phyloP scores from a whole-genome alignment of 2,329 filamentous ascomycete genomes.

The Curvularia verruculosa region DNA sequence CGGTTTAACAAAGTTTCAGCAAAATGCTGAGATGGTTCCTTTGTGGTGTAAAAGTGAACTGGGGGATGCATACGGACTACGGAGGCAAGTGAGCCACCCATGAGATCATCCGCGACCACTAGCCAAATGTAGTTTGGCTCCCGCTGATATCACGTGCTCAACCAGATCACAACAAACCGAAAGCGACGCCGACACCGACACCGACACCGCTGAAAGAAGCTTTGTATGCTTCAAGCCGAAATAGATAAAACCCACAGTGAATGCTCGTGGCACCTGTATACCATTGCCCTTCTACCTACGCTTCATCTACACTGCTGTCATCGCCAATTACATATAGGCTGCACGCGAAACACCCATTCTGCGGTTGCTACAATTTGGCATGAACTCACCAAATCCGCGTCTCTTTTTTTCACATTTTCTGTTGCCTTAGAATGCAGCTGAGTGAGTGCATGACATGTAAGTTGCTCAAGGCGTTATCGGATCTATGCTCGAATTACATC shows the following conservation, averaged over 20 bases:
- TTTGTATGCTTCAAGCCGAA: not conserved
- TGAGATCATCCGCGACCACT: conserved; percentile 12
- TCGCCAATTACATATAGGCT: not conserved
- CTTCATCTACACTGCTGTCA: conserved; percentile 1
- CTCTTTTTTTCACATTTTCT: not conserved
- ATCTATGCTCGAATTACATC: not conserved
- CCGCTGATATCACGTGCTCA: conserved; percentile 13
- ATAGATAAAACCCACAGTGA: not conserved
- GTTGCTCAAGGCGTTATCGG: not conserved
- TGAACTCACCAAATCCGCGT: conserved; percentile 5
- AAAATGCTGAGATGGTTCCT: not conserved
- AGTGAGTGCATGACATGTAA: conserved; percentile 8
- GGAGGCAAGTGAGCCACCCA: conserved; percentile 9
- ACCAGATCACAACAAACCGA: conserved; percentile 5
- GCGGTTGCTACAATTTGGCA: not conserved
- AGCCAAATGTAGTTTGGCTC: conserved; percentile 5
- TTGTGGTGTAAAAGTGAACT: conserved; percentile 8
- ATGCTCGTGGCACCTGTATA: not conserved
- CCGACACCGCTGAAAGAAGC: not conserved
- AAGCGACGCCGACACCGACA: not conserved
- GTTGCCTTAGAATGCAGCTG: conserved; percentile 20
- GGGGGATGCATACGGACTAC: conserved; percentile 12
- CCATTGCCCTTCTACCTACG: not conserved
- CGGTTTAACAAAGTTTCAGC: not conserved
- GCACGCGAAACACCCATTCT: not conserved